A percentile compares a stretch with the other conserved stretches of the same genome.
Evolutionary conservation across 2,329 filamentous ascomycete genomes (phyloP).

Genomic region (Botrytis tulipae): DNA sequence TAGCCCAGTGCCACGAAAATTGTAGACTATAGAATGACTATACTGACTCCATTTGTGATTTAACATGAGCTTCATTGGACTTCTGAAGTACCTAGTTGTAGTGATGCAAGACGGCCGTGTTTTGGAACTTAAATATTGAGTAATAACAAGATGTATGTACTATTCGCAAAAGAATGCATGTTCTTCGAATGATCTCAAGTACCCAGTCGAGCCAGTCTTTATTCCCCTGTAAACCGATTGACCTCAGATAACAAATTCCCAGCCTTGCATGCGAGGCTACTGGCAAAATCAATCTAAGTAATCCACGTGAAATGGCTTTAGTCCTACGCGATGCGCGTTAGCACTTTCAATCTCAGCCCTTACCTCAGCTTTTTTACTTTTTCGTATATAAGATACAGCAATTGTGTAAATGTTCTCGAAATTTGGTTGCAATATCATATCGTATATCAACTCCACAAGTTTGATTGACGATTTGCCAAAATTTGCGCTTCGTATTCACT

Average conservation of each 20-base stretch:
- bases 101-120: not conserved
- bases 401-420: constrained; percentile 2
- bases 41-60: not conserved
- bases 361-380: not conserved
- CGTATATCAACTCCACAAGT: not conserved
- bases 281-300: constrained; percentile 8
- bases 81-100: no score
- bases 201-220: not conserved
- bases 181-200: not conserved
- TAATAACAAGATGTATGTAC: not conserved
- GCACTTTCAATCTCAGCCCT: not conserved
- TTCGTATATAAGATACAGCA: not conserved
- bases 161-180: not conserved
- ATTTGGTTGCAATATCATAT: not conserved
- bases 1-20: not conserved
- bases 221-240: not conserved
- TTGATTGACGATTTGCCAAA: not conserved
- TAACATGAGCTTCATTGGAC: not conserved
- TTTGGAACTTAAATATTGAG: not conserved
- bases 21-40: not conserved
- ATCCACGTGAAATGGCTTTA: constrained; percentile 1
- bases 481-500: not conserved
- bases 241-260: not conserved
- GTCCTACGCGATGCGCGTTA: constrained; percentile 21
- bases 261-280: constrained; percentile 19